A percentile compares a stretch with the other conserved stretches of the same genome.
Conservation (phyloP, 2,329 filamentous ascomycete species). For the Aureobasidium sp. region DNA sequence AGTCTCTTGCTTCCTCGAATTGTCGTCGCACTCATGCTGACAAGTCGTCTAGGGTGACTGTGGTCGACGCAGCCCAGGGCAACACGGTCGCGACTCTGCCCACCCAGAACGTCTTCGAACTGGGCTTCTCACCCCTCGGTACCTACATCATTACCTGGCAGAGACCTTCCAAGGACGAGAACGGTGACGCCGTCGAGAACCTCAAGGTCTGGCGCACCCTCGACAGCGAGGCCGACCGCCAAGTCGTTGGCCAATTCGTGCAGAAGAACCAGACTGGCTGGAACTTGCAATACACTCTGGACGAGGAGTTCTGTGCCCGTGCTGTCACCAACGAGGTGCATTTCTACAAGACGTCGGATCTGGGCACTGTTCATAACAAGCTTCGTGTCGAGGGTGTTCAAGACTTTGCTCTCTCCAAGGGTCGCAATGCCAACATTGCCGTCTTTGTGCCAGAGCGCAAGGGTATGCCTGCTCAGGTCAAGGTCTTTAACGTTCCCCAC, state of each 20-base stretch:
- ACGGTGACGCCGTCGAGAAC: constrained; percentile 90
- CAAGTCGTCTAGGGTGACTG: constrained; percentile 55
- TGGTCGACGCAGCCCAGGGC: constrained; percentile 75
- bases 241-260: constrained; percentile 78
- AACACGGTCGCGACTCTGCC: constrained; percentile 66
- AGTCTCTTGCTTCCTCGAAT: constrained; percentile 34
- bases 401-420: constrained; percentile 84
- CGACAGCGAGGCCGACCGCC: constrained; percentile 60
- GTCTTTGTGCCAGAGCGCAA: constrained; percentile 95
- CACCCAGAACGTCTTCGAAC: constrained; percentile 80
- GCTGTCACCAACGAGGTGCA: constrained; percentile 96
- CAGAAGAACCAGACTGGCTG: constrained; percentile 93
- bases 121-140: constrained; percentile 87
- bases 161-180: constrained; percentile 83
- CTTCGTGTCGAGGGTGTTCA: constrained; percentile 82
- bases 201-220: constrained; percentile 90
- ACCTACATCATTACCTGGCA: constrained; percentile 97
- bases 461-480: constrained; percentile 89
- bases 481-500: constrained; percentile 87
- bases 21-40: constrained; percentile 10
- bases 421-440: constrained; percentile 83
- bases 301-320: constrained; percentile 89
- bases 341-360: constrained; percentile 84
- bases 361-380: constrained; percentile 90
- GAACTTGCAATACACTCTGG: constrained; percentile 94